Evolutionary conservation across 1,284 basidiomycete species (phyloP), one percentile per base, ranked within the genome.

Genomic region (Naganishia sp.): DNA sequence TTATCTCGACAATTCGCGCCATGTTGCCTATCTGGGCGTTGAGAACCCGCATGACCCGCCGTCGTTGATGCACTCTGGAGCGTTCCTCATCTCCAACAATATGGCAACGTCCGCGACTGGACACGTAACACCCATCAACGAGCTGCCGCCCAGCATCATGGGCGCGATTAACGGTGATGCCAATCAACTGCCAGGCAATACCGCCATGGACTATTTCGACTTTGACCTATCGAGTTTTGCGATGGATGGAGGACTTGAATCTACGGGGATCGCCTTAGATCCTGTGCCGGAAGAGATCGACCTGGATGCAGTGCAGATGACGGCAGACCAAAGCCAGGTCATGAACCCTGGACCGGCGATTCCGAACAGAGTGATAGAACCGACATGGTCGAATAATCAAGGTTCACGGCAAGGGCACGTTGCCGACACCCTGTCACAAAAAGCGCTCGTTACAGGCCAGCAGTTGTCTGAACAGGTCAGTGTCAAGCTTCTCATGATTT

Each of bases 141-240:
- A 61, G 25, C 41, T 61, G 17, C 58, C 58, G 35, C 58, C 58
- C 23, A 51, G 58, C 47, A 51, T 42, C 4, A 61, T 61, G 58
- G 47, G n/a, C 18, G 58, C 50, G 28, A 17, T n/a, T 2, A 43
- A 41, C 23, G 25, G 17, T 7, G 47, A 39, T 18, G 32, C 42
- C 41, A 17, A 15, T 17, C 55, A 49, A 52, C 56, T 35, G 23
- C 55, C 47, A n/a, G 35, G 10, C 35, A 39, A 39, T 39, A 10
- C 35, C 35, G 35, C 35, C 13, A 54, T 51, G 39, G 64, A 66
- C 35, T 66, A 52, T 39, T 66, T 66, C 42, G 64, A 66, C 50
- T 66, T 66, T 47, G 64, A 66, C 45, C 56, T 66, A 18, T 63
- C 61, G 15, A 54, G 51, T 51, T 63, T 63, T 51, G 58, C 32